A percentile compares a stretch with the other conserved stretches of the same genome.
phyloP scores from a whole-genome alignment of 208 protist genomes.

The Angomonas ambiguus region DNA sequence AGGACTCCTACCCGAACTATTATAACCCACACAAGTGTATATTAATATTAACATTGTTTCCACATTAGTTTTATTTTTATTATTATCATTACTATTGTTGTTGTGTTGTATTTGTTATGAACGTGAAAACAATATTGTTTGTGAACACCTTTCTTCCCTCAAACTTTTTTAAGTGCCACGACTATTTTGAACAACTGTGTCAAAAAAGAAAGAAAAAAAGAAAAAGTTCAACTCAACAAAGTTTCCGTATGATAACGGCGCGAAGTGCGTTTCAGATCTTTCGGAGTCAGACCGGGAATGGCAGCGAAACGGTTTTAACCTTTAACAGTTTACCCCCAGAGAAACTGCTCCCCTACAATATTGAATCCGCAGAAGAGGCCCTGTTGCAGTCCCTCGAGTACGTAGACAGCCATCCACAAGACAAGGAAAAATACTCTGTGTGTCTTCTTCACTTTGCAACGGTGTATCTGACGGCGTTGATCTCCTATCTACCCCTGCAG shows the following conservation, averaged over 20 bases:
- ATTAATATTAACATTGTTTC: neutral
- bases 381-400: constrained; percentile 47
- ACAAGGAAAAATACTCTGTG: constrained; percentile 40
- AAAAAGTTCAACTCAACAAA: too few relatives aligned
- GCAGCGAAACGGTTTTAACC: constrained; percentile 20
- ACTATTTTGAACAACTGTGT: too few relatives aligned
- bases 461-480: constrained; percentile 50
- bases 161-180: too few relatives aligned
- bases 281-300: constrained; percentile 26
- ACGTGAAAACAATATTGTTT: too few relatives aligned
- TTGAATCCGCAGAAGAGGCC: constrained; percentile 52
- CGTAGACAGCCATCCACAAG: constrained; percentile 31
- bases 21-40: neutral
- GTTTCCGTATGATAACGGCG: constrained; percentile 64
- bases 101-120: too few relatives aligned
- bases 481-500: constrained; percentile 54
- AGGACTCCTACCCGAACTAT: neutral
- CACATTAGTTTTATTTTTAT: too few relatives aligned
- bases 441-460: constrained; percentile 42
- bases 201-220: too few relatives aligned
- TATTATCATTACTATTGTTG: too few relatives aligned
- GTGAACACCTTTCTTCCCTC: too few relatives aligned
- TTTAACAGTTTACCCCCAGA: constrained; percentile 66
- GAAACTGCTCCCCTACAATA: constrained; percentile 65
- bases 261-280: constrained; percentile 81